phyloP scores from a whole-genome alignment of 2,329 filamentous ascomycete species.

The Hymenoscyphus infarciens region DNA sequence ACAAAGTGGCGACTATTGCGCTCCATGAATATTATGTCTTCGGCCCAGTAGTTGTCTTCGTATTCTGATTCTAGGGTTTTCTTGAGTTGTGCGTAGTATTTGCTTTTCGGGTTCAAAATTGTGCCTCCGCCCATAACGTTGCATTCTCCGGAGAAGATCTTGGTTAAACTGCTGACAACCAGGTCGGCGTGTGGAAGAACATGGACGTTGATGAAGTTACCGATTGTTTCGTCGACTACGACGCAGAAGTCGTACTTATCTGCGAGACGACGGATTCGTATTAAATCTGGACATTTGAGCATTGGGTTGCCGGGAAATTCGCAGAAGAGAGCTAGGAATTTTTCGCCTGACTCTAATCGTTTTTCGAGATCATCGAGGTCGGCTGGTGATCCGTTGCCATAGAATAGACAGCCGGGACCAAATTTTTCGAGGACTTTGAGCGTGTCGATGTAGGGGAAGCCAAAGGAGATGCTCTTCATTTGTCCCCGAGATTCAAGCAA shows the following conservation, averaged over 20 bases:
- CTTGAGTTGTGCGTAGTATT: slow-evolving; percentile 69
- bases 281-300: slow-evolving; percentile 77
- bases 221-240: slow-evolving; percentile 93
- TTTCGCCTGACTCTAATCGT: slow-evolving; percentile 67
- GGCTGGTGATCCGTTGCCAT: slow-evolving; percentile 70
- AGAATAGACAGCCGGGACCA: slow-evolving; percentile 83
- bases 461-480: slow-evolving; percentile 80
- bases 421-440: slow-evolving; percentile 94
- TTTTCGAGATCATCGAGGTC: slow-evolving; percentile 82
- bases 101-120: slow-evolving; percentile 62
- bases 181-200: slow-evolving; percentile 86
- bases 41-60: slow-evolving; percentile 90
- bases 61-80: slow-evolving; percentile 60
- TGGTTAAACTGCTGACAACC: slow-evolving; percentile 91
- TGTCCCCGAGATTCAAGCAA: slow-evolving; percentile 62
- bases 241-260: slow-evolving; percentile 84
- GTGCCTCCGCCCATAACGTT: slow-evolving; percentile 94
- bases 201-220: slow-evolving; percentile 94
- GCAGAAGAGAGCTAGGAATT: slow-evolving; percentile 80
- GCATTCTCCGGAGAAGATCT: slow-evolving; percentile 94
- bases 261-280: slow-evolving; percentile 74
- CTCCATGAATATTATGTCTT: slow-evolving; percentile 93
- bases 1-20: slow-evolving; percentile 93
- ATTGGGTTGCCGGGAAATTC: slow-evolving; percentile 95
- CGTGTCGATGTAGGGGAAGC: slow-evolving; percentile 97